Conservation (phyloP, 208 protist species). For the Acanthamoeba royreba region DNA sequence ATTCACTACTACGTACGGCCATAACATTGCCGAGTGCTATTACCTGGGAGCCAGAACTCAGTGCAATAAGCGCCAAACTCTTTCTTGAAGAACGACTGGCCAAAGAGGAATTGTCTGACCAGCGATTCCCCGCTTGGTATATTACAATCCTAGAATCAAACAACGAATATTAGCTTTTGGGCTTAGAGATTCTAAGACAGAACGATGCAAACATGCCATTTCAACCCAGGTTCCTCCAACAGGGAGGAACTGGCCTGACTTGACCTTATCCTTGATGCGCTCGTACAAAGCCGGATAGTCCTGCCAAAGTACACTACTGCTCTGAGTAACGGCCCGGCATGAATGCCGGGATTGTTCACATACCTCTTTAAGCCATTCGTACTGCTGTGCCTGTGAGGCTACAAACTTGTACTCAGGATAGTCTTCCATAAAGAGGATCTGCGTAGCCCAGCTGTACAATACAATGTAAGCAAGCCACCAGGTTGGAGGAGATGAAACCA, state of each 20-base stretch:
- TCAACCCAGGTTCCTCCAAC: conserved; percentile 77
- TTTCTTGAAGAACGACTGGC: conserved; percentile 74
- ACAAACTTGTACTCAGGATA: conserved; percentile 69
- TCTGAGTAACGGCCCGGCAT: background rate
- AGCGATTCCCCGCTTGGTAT: conserved; percentile 74
- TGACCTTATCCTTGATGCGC: conserved; percentile 59
- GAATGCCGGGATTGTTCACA: background rate
- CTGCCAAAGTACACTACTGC: background rate
- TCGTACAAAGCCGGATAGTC: conserved; percentile 71
- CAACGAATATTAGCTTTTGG: background rate
- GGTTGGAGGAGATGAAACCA: background rate
- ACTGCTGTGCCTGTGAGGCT: conserved; percentile 64
- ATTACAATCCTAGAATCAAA: conserved; percentile 66
- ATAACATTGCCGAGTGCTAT: background rate
- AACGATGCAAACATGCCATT: conserved; percentile 51
- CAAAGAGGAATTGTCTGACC: conserved; percentile 74
- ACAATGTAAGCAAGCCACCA: background rate
- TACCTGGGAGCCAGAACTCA: conserved; percentile 65
- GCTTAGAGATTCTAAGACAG: background rate
- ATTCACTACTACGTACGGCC: background rate
- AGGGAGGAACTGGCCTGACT: conserved; percentile 55
- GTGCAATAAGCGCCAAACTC: conserved; percentile 69
- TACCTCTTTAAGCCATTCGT: conserved; percentile 33
- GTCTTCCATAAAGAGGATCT: conserved; percentile 60
- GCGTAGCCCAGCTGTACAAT: conserved; percentile 59